Percentiles rank a stretch among this genome's conserved stretches.
phyloP scores from a whole-genome alignment of 768 basidiomycete genomes.

The Gyrodon lividus region DNA sequence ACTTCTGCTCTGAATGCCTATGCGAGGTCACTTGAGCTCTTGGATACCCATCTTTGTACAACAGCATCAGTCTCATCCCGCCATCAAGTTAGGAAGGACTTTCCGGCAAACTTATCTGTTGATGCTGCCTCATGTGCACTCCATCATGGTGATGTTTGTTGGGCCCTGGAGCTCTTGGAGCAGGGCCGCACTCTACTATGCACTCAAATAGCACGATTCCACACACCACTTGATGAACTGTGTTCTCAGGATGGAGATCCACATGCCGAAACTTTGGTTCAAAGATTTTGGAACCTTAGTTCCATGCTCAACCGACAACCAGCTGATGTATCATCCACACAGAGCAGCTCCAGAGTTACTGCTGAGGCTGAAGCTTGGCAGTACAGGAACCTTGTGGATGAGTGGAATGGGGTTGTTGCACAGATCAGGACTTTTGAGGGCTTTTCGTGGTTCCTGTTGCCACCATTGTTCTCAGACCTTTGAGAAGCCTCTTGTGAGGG shows the following conservation, averaged over 20 bases:
- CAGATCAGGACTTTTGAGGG: constrained; percentile 12
- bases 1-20: constrained; percentile 6
- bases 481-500: constrained; percentile 13
- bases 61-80: not conserved
- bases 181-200: constrained; percentile 28
- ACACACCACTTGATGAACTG: constrained; percentile 25
- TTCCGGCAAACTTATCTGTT: not conserved
- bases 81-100: not conserved
- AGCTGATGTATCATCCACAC: not conserved
- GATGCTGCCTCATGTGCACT: constrained; percentile 16
- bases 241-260: not conserved
- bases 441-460: constrained; percentile 18
- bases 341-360: not conserved
- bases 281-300: constrained; percentile 9
- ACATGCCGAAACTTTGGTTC: not conserved
- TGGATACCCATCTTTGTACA: not conserved
- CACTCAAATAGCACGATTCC: constrained; percentile 25
- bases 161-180: constrained; percentile 29
- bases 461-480: constrained; percentile 11
- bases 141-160: constrained; percentile 2
- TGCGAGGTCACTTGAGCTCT: not conserved
- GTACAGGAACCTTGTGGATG: constrained; percentile 4
- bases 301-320: constrained; percentile 1
- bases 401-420: constrained; percentile 1
- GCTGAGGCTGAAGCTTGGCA: constrained; percentile 1